A percentile compares a stretch with the other conserved stretches of the same genome.
Conservation (phyloP, 2,329 filamentous ascomycete species). For the Ophiostoma ulmi region DNA sequence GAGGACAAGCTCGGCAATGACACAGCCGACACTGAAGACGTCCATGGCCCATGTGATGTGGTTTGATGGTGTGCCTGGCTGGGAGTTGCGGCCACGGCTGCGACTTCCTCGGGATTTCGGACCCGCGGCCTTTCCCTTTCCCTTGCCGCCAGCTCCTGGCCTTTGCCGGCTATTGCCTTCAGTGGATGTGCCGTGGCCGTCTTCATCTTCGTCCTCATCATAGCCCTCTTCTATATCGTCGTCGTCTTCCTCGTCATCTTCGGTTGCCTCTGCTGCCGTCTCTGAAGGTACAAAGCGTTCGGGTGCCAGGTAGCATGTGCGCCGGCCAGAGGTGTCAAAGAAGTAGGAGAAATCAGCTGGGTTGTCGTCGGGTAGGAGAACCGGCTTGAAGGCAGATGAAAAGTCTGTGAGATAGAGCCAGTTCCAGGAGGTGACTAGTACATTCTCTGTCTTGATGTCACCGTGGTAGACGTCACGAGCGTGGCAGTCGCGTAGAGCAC, state of each 20-base stretch:
- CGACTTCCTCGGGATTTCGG: neutral
- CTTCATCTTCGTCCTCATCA: slow-evolving; percentile 12
- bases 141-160: neutral
- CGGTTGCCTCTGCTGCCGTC: slow-evolving; percentile 41
- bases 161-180: neutral
- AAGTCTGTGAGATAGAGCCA: slow-evolving; percentile 99
- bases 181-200: neutral
- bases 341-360: slow-evolving; percentile 97
- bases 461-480: slow-evolving; percentile 85
- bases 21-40: slow-evolving; percentile 92
- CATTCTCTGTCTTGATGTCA: slow-evolving; percentile 97
- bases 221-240: slow-evolving; percentile 53
- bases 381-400: slow-evolving; percentile 90
- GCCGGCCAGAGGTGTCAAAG: slow-evolving; percentile 85
- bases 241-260: slow-evolving; percentile 8
- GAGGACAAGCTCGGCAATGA: slow-evolving; percentile 92
- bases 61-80: slow-evolving; percentile 20
- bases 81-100: neutral
- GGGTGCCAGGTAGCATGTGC: slow-evolving; percentile 92
- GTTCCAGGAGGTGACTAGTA: slow-evolving; percentile 97
- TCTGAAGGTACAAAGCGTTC: slow-evolving; percentile 78
- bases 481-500: slow-evolving; percentile 87
- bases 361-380: slow-evolving; percentile 90
- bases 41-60: slow-evolving; percentile 87
- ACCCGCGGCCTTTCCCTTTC: neutral